Base-by-base conservation (phyloP, 352 stramenopile genomes). In the Lagenidium sp. region DNA sequence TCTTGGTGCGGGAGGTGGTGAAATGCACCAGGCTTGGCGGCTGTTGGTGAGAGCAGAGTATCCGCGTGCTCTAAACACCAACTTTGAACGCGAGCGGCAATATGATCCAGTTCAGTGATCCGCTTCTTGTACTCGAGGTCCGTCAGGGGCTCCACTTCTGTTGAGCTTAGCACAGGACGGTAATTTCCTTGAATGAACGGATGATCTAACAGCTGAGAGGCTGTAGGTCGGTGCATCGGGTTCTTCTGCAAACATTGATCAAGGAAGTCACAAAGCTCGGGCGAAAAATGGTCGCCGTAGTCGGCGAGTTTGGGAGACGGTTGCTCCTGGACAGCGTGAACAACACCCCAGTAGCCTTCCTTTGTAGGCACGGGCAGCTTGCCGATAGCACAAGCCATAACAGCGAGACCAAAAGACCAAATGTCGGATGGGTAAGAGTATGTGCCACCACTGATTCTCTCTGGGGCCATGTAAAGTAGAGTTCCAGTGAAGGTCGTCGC, bases 401-500 rank as follows among this genome's bases (percentile, higher is more conserved):
- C 44, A 2, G 76, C 68, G 18, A 90, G 52, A 0, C 78, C 78
- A 43, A 91, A 94, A 1, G 78, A 90, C 78, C 78, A 91, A 47
- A 90, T 67, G 46, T 93, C 80, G 6, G 78, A 90, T 4, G 73
- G 70, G 35, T 94, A 96, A 16, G 75, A 88, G 63, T 97, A 96
- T 54, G 70, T 79, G 6, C 81, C 75, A n/a, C 85, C 85, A 31
- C 79, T 91, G 45, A 97, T 97, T 4, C 91, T 70, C 68, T 97
- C 90, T 1, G 90, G 90, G 0, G 82, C 82, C 90, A 97, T 97
- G 57, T 97, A 97, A 48, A 93, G 51, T 18, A 94, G 62, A 6
- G 91, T 97, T 28, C 91, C 89, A 0, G 91, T 95, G 41, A 96
- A 97, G 3, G 83, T 93, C 45, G 73, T 83, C 16, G 85, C 77